Conservation (phyloP, 1,284 basidiomycete genomes). For the Taiwanofungus camphoratus region DNA sequence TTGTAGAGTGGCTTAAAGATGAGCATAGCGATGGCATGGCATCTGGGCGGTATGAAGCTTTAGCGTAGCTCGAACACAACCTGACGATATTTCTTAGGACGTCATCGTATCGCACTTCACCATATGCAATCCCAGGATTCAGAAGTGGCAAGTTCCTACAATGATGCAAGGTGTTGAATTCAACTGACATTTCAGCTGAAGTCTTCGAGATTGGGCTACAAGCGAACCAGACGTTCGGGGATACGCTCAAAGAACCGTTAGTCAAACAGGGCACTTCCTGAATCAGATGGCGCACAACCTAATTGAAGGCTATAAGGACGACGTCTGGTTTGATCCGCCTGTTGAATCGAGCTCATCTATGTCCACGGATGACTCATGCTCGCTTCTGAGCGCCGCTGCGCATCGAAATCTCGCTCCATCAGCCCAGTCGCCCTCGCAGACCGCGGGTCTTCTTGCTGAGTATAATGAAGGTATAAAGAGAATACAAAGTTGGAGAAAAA, state of each 20-base stretch:
- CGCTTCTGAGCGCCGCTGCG: too few species aligned
- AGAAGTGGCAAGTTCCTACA: constrained; percentile 34
- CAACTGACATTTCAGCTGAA: too few species aligned
- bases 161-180: too few species aligned
- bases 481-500: constrained; percentile 14
- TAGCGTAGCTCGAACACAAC: background rate
- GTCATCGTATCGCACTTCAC: constrained; percentile 45
- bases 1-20: constrained; percentile 46
- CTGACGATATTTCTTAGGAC: constrained; percentile 28
- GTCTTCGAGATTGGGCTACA: constrained; percentile 35
- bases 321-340: too few species aligned
- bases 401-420: too few species aligned
- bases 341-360: too few species aligned
- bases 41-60: constrained; percentile 42
- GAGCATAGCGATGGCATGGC: constrained; percentile 37
- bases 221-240: constrained; percentile 25
- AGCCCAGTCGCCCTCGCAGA: background rate
- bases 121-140: constrained; percentile 35
- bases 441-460: constrained; percentile 13
- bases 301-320: too few species aligned
- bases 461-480: constrained; percentile 19
- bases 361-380: too few species aligned
- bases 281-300: too few species aligned
- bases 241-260: too few species aligned
- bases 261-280: too few species aligned